These are phyloP conservation scores for Penicillium oxalicum DNA, from an alignment of 2,329 filamentous ascomycete species.

Conservation along the genomic window DNA sequence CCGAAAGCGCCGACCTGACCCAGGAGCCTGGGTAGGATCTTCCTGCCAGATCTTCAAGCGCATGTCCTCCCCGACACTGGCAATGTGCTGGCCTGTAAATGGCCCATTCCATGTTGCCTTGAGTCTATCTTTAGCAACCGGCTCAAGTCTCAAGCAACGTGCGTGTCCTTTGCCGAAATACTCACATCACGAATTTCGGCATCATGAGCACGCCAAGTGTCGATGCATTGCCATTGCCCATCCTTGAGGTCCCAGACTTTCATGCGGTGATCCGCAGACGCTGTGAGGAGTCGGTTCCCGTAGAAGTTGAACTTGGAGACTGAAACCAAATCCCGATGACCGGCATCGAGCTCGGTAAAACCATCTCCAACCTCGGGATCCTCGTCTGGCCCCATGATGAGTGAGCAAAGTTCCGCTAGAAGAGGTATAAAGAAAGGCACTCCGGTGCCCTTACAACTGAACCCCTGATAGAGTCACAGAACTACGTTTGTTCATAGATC, in stretches of 20 bases:
- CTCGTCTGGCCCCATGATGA: slow-evolving; percentile 20
- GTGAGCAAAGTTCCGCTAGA: slow-evolving; percentile 1
- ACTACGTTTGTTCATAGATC: no score
- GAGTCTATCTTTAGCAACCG: slow-evolving; percentile 16
- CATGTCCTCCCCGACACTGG: slow-evolving; percentile 82
- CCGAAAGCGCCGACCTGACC: slow-evolving; percentile 73
- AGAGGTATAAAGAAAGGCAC: background rate
- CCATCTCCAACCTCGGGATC: slow-evolving; percentile 30
- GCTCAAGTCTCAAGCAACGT: background rate
- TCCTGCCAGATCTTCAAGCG: slow-evolving; percentile 90
- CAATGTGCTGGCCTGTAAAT: slow-evolving; percentile 80
- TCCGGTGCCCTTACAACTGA: no score
- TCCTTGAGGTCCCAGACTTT: slow-evolving; percentile 80
- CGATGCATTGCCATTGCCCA: slow-evolving; percentile 69
- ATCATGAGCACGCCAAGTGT: slow-evolving; percentile 85
- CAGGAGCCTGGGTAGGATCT: slow-evolving; percentile 70
- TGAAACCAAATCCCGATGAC: slow-evolving; percentile 62
- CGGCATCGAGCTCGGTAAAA: slow-evolving; percentile 41
- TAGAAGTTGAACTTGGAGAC: slow-evolving; percentile 87
- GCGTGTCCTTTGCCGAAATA: slow-evolving; percentile 15
- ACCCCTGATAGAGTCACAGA: no score
- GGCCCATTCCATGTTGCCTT: slow-evolving; percentile 91
- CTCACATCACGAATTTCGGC: slow-evolving; percentile 81
- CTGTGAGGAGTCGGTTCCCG: slow-evolving; percentile 84
- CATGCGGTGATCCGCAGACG: slow-evolving; percentile 86